phyloP scores from a whole-genome alignment of 2,329 filamentous ascomycete species.

The Scytalidium sp. region DNA sequence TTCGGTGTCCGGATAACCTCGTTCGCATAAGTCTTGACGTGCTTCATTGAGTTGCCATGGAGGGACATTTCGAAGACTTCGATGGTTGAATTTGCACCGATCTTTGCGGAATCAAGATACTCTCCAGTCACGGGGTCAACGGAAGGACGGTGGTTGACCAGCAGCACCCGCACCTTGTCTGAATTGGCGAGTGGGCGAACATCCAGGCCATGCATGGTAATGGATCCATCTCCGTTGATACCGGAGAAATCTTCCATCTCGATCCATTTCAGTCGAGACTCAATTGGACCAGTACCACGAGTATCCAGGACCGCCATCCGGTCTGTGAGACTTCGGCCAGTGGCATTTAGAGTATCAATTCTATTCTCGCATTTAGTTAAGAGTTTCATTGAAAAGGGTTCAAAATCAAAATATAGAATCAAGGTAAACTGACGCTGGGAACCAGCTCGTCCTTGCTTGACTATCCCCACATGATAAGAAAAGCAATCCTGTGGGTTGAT shows the following conservation, averaged over 20 bases:
- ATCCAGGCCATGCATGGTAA: constrained; percentile 32
- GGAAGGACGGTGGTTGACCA: constrained; percentile 32
- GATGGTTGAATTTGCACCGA: constrained; percentile 34
- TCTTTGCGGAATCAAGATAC: constrained; percentile 23
- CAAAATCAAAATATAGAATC: background rate
- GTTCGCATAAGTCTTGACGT: constrained; percentile 29
- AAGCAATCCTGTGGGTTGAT: constrained; percentile 21
- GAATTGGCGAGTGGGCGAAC: constrained; percentile 21
- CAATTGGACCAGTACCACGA: constrained; percentile 14
- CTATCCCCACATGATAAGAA: constrained; percentile 26
- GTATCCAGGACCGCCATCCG: constrained; percentile 23
- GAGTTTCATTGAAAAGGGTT: background rate
- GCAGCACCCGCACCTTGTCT: constrained; percentile 23
- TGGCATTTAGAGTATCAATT: constrained; percentile 18
- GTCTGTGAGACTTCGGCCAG: constrained; percentile 18
- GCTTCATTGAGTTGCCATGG: constrained; percentile 22
- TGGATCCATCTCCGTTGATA: constrained; percentile 20
- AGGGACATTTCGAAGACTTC: constrained; percentile 30
- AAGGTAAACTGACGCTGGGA: constrained; percentile 23
- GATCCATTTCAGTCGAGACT: constrained; percentile 20
- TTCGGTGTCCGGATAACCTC: constrained; percentile 33
- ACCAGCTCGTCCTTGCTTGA: constrained; percentile 18
- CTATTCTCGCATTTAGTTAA: constrained; percentile 9
- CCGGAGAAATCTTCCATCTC: constrained; percentile 18
- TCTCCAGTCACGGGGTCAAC: constrained; percentile 27